phyloP scores from a whole-genome alignment of 179 eudicot species.

The Beta macrorhiza region DNA sequence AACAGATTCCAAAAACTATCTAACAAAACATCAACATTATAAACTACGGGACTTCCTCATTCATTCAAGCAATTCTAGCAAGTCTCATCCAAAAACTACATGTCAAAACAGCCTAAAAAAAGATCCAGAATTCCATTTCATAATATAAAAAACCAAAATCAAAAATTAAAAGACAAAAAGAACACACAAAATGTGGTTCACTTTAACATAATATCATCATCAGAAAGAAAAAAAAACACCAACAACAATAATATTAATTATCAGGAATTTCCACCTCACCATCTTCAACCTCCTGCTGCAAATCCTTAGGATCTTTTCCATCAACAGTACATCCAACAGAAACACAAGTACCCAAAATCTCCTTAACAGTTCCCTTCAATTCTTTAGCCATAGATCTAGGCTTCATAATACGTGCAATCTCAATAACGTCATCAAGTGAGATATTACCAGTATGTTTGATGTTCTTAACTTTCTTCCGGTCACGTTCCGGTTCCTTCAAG shows the following conservation, averaged over 20 bases:
- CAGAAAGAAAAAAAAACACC: background rate
- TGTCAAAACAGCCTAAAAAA: background rate
- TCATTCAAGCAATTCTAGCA: background rate
- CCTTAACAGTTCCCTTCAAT: conserved; percentile 66
- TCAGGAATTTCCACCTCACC: conserved; percentile 75
- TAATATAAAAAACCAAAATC: background rate
- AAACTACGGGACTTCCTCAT: background rate
- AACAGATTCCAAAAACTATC: background rate
- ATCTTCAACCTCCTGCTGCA: conserved; percentile 69
- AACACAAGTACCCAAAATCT: conserved; percentile 80
- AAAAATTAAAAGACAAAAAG: background rate
- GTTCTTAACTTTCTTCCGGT: conserved; percentile 78
- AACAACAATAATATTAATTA: conserved; percentile 25
- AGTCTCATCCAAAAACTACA: background rate
- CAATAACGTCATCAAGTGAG: conserved; percentile 68
- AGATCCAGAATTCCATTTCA: too few relatives aligned
- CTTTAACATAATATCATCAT: background rate
- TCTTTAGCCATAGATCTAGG: conserved; percentile 77
- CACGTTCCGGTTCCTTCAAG: conserved; percentile 79
- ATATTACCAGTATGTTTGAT: conserved; percentile 79
- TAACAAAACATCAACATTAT: background rate
- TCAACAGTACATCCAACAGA: conserved; percentile 84
- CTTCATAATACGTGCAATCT: conserved; percentile 68
- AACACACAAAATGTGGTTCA: conserved; percentile 7
- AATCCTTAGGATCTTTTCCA: conserved; percentile 75